Evolutionary conservation across 2,329 filamentous ascomycete genomes (phyloP).

Genomic region (Incumbomyces lentus): DNA sequence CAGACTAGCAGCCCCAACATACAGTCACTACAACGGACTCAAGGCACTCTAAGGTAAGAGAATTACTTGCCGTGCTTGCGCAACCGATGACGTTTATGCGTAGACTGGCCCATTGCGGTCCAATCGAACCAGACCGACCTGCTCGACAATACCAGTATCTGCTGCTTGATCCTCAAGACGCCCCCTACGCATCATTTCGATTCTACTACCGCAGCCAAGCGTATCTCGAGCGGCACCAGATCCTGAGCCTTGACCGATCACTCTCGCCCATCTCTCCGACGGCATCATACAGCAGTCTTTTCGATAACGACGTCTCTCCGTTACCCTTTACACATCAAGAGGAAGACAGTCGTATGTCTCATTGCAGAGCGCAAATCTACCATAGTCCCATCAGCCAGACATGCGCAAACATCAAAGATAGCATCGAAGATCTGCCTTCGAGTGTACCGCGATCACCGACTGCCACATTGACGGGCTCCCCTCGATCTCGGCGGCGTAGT

Average conservation of each 20-base stretch:
- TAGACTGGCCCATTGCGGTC: conserved; percentile 16
- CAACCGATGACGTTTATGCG: background rate
- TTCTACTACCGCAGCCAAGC: conserved; percentile 16
- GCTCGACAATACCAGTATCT: conserved; percentile 35
- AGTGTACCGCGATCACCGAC: conserved; percentile 9
- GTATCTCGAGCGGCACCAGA: conserved; percentile 4
- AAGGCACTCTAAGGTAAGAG: background rate
- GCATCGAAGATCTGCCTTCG: conserved; percentile 5
- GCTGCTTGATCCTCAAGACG: conserved; percentile 38
- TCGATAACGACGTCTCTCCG: too few species aligned
- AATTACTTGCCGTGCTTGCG: background rate
- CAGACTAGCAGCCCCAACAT: background rate
- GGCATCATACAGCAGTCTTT: background rate
- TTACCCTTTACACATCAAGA: too few species aligned
- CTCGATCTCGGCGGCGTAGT: too few species aligned
- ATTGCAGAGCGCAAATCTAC: too few species aligned
- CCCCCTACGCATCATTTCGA: conserved; percentile 38
- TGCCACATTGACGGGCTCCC: background rate
- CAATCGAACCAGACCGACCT: conserved; percentile 15
- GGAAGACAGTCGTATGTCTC: too few species aligned
- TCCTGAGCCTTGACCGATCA: background rate
- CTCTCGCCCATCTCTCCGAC: background rate
- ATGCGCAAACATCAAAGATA: conserved; percentile 4
- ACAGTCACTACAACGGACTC: background rate
- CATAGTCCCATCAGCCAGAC: background rate